Evolutionary conservation across 2,329 filamentous ascomycete species (phyloP).

Genomic region (Ophiostoma sp.): DNA sequence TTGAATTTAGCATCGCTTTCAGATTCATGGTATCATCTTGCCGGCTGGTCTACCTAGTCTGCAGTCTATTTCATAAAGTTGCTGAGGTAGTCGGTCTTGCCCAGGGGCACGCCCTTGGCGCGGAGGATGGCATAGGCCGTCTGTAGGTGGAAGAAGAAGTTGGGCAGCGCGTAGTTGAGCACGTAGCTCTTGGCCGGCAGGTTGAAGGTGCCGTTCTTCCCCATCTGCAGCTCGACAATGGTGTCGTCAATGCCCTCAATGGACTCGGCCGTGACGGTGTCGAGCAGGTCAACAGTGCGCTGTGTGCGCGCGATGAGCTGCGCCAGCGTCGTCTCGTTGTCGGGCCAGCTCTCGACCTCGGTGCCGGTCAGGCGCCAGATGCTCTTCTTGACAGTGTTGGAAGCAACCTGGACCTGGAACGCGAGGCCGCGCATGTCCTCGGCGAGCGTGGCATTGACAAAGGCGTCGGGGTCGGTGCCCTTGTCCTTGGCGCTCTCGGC

Average conservation of each 20-base stretch:
- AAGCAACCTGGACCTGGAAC: constrained; percentile 35
- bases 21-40: background rate
- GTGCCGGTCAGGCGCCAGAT: constrained; percentile 31
- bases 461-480: constrained; percentile 28
- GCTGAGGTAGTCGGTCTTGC: constrained; percentile 51
- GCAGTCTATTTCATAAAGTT: constrained; percentile 23
- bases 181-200: constrained; percentile 37
- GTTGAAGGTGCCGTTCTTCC: constrained; percentile 21
- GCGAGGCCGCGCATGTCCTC: constrained; percentile 36
- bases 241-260: constrained; percentile 30
- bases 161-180: constrained; percentile 45
- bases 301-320: constrained; percentile 32
- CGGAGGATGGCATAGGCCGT: constrained; percentile 54
- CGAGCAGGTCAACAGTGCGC: constrained; percentile 32
- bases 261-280: constrained; percentile 28
- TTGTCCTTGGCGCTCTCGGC: constrained; percentile 30
- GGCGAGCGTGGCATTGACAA: constrained; percentile 29
- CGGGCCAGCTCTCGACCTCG: constrained; percentile 28
- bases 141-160: constrained; percentile 56
- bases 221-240: constrained; percentile 29
- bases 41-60: too few species aligned
- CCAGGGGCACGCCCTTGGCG: constrained; percentile 50
- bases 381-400: constrained; percentile 31
- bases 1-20: background rate
- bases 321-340: constrained; percentile 34